phyloP scores from a whole-genome alignment of 495 filamentous ascomycete genomes.

The Aspergillus affinis region DNA sequence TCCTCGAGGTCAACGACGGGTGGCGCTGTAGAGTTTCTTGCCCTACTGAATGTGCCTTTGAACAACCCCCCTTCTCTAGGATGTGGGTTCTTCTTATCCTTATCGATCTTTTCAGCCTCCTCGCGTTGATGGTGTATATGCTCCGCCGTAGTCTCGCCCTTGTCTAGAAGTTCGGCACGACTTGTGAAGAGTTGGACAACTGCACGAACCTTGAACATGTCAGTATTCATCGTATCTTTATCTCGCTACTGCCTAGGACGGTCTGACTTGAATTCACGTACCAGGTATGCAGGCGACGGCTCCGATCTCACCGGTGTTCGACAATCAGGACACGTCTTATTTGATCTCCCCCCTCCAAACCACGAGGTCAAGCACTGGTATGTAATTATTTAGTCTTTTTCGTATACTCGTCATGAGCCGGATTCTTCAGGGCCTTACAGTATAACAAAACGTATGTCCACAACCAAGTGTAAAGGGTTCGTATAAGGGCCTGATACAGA shows the following conservation, averaged over 20 bases:
- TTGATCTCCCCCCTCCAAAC: conserved; percentile 58
- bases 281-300: conserved; percentile 71
- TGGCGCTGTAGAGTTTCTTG: conserved; percentile 20
- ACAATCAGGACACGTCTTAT: conserved; percentile 74
- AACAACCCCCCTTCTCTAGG: conserved; percentile 59
- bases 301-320: conserved; percentile 56
- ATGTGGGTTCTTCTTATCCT: conserved; percentile 49
- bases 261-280: conserved; percentile 28
- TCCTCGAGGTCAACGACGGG: conserved; percentile 60
- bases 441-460: conserved; percentile 76
- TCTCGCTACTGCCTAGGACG: neutral
- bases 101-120: conserved; percentile 61
- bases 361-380: conserved; percentile 63
- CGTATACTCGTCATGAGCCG: neutral
- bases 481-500: conserved; percentile 68
- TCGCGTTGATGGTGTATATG: conserved; percentile 58
- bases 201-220: conserved; percentile 56
- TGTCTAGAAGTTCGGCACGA: conserved; percentile 62
- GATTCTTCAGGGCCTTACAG: conserved; percentile 37
- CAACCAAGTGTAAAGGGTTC: conserved; percentile 72
- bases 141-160: conserved; percentile 61
- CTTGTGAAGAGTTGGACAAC: conserved; percentile 65
- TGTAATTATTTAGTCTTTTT: neutral
- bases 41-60: conserved; percentile 57
- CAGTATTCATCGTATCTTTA: conserved; percentile 11